phyloP scores from a whole-genome alignment of 2,329 filamentous ascomycete species.

The Aspergillus latus region DNA sequence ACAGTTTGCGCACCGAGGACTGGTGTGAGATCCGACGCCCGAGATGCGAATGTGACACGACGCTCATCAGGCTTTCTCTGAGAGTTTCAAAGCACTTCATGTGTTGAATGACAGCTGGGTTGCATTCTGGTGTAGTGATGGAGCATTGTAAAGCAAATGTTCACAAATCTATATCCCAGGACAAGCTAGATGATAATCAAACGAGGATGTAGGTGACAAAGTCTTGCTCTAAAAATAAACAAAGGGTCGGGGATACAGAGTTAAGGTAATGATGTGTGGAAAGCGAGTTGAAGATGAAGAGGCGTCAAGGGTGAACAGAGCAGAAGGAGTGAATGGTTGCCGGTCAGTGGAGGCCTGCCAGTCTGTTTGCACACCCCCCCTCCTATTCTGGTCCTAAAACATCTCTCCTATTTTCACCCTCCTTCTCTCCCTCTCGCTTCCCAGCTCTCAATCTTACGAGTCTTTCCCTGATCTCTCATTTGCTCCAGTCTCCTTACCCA shows the following conservation, averaged over 20 bases:
- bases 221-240: background rate
- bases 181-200: background rate
- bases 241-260: background rate
- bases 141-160: background rate
- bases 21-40: slow-evolving; percentile 8
- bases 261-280: background rate
- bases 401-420: background rate
- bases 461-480: background rate
- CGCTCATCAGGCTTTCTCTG: background rate
- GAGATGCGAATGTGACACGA: slow-evolving; percentile 6
- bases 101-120: too few species aligned
- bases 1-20: background rate
- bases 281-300: background rate
- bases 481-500: background rate
- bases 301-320: background rate
- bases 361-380: background rate
- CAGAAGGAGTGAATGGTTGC: background rate
- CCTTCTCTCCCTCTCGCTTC: background rate
- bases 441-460: background rate
- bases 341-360: background rate
- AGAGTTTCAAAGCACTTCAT: background rate
- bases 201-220: background rate
- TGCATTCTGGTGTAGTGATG: too few species aligned
- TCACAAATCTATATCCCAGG: background rate
- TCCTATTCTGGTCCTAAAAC: background rate